These are phyloP conservation scores for Rhodomyrtus psidioides DNA, from an alignment of 441 rosid genomes.

Conservation along the genomic window DNA sequence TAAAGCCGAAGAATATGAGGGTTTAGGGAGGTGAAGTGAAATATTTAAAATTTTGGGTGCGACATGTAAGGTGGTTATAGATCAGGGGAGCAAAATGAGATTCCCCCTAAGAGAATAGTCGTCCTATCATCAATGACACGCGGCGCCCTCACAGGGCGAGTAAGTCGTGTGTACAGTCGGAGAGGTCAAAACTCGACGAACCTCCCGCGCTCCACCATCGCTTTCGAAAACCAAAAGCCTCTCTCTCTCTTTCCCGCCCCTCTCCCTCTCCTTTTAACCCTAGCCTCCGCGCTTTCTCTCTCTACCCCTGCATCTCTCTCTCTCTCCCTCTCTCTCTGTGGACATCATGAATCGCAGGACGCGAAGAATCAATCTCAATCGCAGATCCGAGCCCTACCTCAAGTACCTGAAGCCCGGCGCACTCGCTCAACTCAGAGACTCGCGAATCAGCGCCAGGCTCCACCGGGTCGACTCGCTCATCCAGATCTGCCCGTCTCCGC, in stretches of 20 bases:
- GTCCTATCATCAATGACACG: background rate
- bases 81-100: background rate
- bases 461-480: conserved; percentile 14
- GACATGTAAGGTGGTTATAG: background rate
- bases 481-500: background rate
- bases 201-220: background rate
- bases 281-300: background rate
- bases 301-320: background rate
- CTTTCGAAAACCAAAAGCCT: background rate
- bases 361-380: background rate
- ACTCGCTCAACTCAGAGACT: conserved; percentile 35
- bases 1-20: background rate
- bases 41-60: background rate
- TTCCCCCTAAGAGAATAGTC: background rate
- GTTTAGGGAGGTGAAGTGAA: background rate
- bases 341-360: conserved; percentile 22
- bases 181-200: no score
- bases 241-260: background rate
- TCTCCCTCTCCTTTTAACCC: background rate
- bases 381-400: conserved; percentile 23
- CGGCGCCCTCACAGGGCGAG: background rate
- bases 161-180: no score
- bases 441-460: conserved; percentile 28
- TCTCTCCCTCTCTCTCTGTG: background rate
- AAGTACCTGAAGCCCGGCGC: conserved; percentile 40